These are phyloP conservation scores for Scutellaria galericulata DNA, from an alignment of 257 asterid genomes.

Conservation along the genomic window DNA sequence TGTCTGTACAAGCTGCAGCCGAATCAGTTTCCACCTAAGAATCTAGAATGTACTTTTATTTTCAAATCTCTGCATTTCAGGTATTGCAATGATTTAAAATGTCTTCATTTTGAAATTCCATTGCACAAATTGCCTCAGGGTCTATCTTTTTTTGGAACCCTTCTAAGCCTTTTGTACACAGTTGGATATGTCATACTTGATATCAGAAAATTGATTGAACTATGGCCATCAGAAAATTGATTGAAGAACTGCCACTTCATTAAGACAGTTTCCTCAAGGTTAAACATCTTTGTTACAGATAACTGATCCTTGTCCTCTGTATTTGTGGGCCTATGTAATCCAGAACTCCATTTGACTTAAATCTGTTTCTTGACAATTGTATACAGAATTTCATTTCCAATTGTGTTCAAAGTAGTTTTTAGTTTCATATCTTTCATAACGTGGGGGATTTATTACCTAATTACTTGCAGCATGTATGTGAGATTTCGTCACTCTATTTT, in stretches of 20 bases:
- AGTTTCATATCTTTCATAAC: background rate
- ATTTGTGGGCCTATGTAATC: background rate
- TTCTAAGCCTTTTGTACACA: background rate
- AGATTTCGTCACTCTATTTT: background rate
- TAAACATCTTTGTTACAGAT: background rate
- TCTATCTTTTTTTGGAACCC: background rate
- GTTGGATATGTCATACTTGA: background rate
- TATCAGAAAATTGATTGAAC: background rate
- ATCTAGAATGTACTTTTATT: background rate
- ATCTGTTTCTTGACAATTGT: background rate
- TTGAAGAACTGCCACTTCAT: background rate
- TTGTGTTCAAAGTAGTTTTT: background rate
- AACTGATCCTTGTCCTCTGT: background rate
- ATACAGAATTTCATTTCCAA: background rate
- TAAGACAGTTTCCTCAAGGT: slow-evolving; percentile 11
- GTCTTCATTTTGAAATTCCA: slow-evolving; percentile 6
- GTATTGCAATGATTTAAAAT: slow-evolving; percentile 11
- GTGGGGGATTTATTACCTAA: slow-evolving; percentile 6
- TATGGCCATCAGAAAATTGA: background rate
- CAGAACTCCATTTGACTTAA: background rate
- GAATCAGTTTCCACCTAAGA: background rate
- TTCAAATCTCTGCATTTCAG: slow-evolving; percentile 11
- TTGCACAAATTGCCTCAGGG: background rate
- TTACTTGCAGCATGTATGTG: background rate
- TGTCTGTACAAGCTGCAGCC: background rate